Percentiles rank a stretch among this genome's conserved stretches.
phyloP scores from a whole-genome alignment of 441 rosid genomes.

The Pelargonium citronellum region DNA sequence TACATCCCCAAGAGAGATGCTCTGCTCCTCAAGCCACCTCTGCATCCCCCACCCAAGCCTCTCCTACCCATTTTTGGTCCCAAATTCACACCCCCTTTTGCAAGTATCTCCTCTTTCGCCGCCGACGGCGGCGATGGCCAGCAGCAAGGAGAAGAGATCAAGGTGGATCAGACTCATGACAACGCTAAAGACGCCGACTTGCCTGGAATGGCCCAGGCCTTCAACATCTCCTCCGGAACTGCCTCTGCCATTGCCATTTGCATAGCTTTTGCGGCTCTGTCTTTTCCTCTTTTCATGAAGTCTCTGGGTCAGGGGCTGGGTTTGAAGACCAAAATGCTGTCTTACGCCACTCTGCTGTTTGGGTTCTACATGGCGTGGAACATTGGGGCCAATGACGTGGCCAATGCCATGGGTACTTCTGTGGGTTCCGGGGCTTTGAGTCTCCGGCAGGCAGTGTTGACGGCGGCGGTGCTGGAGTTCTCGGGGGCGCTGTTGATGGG shows the following conservation, averaged over 20 bases:
- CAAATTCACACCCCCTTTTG: too few relatives aligned
- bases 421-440: conserved; percentile 90
- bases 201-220: conserved; percentile 80
- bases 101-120: background rate
- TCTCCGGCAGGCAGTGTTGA: conserved; percentile 78
- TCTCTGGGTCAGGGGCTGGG: conserved; percentile 60
- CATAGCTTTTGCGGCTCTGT: conserved; percentile 70
- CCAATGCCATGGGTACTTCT: conserved; percentile 98
- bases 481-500: conserved; percentile 96
- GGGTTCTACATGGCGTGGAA: conserved; percentile 99
- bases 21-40: too few relatives aligned
- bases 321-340: conserved; percentile 59
- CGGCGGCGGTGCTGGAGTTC: conserved; percentile 89
- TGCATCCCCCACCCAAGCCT: too few relatives aligned
- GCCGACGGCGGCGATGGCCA: too few relatives aligned
- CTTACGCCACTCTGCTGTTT: conserved; percentile 63
- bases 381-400: conserved; percentile 97
- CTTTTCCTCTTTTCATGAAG: conserved; percentile 69
- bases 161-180: background rate
- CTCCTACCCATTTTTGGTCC: too few relatives aligned
- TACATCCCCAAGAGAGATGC: too few relatives aligned
- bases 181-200: conserved; percentile 21
- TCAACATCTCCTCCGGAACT: conserved; percentile 63
- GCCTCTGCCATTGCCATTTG: conserved; percentile 59
- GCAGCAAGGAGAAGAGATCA: background rate